Base-by-base conservation (phyloP, 1,284 basidiomycete genomes). In the Heliocybe sulcata region DNA sequence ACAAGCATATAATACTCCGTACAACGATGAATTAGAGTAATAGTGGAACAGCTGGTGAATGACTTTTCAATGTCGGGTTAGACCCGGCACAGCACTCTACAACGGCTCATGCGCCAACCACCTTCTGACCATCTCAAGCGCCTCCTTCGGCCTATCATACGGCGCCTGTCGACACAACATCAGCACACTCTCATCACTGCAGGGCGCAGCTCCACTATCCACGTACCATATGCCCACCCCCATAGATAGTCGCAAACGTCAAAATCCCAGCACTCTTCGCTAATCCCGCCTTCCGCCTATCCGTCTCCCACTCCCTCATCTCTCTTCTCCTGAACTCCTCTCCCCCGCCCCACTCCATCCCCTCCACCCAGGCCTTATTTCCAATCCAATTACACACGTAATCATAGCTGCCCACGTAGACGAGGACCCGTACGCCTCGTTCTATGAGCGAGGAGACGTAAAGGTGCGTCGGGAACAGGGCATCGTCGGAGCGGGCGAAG, bases 361-460 rank as follows among this genome's bases (percentile, higher is more conserved):
- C 62, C 53, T 76, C 64, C 33, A 80, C 79, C 82, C 81, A 83
- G 16, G 72, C 67, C 60, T 82, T 77, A 61, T 87, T 87, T 3
- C 80, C 84, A 14, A 87, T 64, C 74, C 82, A 82, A 65, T 87
- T 88, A 63, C 84, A 87, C 57, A 85, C 81, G 71, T 75, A 85
- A 64, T 87, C 85, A 54, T 81, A 79, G 4, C 73, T 74, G 1
- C 86, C 86, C 1, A 82, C 83, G 58, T 88, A 88, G 56, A 89
- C 81, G n/a, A 92, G 74, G 1, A 85, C 81, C 2, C 77, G 70
- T 20, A 92, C 72, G 0, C 80, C 82, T 20, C 86, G 77, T 61
- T 92, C 88, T 14, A 92, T 77, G 38, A 92, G 74, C 1, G 72
- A 79, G 2, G 80, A 73, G 51, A 90, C 73, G 62, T 90, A 82